Percentiles rank a stretch among this genome's conserved stretches.
These are phyloP conservation scores for Fusarium sp. DNA, from an alignment of 2,329 filamentous ascomycete genomes.

Conservation along the genomic window DNA sequence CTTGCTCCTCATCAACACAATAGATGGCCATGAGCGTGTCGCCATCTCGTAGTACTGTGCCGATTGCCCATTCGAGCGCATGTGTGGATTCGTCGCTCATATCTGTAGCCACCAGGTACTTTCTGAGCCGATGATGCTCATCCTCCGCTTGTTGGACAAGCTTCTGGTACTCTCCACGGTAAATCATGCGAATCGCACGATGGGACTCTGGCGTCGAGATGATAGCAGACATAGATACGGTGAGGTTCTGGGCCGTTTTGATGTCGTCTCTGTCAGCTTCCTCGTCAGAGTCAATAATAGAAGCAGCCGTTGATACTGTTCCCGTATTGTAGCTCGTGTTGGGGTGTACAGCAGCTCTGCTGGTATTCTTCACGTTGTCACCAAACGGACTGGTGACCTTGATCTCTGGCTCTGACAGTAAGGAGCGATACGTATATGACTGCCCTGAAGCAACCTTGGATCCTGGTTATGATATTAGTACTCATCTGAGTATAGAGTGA, in stretches of 20 bases:
- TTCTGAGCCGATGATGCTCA: slow-evolving; percentile 78
- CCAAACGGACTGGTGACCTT: slow-evolving; percentile 69
- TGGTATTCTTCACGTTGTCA: slow-evolving; percentile 61
- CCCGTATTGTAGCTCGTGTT: slow-evolving; percentile 74
- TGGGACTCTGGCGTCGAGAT: slow-evolving; percentile 77
- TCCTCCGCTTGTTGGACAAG: slow-evolving; percentile 81
- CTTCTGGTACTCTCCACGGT: slow-evolving; percentile 82
- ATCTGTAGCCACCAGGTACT: slow-evolving; percentile 95
- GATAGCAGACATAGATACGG: slow-evolving; percentile 80
- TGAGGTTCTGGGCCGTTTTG: slow-evolving; percentile 83
- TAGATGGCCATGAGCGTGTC: slow-evolving; percentile 94
- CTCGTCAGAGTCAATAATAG: slow-evolving; percentile 80
- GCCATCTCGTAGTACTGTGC: slow-evolving; percentile 90
- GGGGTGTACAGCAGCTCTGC: slow-evolving; percentile 73
- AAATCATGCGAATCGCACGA: slow-evolving; percentile 86
- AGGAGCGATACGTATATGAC: slow-evolving; percentile 66
- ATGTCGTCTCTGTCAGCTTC: slow-evolving; percentile 86
- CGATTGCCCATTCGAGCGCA: slow-evolving; percentile 96
- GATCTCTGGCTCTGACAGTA: slow-evolving; percentile 71
- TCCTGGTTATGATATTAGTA: slow-evolving; percentile 49
- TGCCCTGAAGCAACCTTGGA: slow-evolving; percentile 62
- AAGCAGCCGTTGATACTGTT: slow-evolving; percentile 65
- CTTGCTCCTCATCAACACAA: slow-evolving; percentile 87
- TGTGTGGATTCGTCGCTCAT: slow-evolving; percentile 93
- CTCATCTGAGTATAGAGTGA: neutral